Evolutionary conservation across 23 red algal genomes (phyloP).

Genomic region (Gracilaria domingensis): DNA sequence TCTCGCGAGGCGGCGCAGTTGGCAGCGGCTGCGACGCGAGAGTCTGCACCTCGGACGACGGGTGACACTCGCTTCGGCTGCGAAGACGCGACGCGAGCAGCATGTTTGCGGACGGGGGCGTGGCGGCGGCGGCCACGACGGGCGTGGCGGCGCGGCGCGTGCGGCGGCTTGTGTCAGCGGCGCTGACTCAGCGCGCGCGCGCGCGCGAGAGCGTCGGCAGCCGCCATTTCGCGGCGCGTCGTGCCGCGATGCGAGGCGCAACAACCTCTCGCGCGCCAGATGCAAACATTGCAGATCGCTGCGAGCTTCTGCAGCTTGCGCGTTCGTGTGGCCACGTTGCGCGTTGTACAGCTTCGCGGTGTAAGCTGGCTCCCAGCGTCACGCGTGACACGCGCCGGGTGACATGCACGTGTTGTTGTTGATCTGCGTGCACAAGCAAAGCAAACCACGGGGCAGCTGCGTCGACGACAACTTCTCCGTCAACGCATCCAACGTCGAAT

Average conservation of each 20-base stretch:
- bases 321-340: not conserved
- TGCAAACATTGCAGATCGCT: too few relatives aligned
- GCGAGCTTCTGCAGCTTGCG: too few relatives aligned
- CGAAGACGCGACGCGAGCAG: slow-evolving; percentile 11
- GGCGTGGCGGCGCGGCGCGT: not conserved
- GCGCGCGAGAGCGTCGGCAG: not conserved
- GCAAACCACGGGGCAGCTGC: too few relatives aligned
- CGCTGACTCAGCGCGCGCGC: too few relatives aligned
- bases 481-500: too few relatives aligned
- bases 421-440: too few relatives aligned
- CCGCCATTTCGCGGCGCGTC: not conserved
- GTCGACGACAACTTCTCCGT: too few relatives aligned
- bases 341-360: not conserved
- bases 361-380: not conserved
- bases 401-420: too few relatives aligned
- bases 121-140: too few relatives aligned
- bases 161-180: not conserved
- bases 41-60: not conserved
- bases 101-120: not conserved
- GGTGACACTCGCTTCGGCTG: slow-evolving; percentile 8
- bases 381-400: not conserved
- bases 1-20: slow-evolving; percentile 1
- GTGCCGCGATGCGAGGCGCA: too few relatives aligned
- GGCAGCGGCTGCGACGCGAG: not conserved
- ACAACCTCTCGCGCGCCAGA: too few relatives aligned